Base-by-base conservation (phyloP, 306 rosid species). In the Sicyos baderoa region DNA sequence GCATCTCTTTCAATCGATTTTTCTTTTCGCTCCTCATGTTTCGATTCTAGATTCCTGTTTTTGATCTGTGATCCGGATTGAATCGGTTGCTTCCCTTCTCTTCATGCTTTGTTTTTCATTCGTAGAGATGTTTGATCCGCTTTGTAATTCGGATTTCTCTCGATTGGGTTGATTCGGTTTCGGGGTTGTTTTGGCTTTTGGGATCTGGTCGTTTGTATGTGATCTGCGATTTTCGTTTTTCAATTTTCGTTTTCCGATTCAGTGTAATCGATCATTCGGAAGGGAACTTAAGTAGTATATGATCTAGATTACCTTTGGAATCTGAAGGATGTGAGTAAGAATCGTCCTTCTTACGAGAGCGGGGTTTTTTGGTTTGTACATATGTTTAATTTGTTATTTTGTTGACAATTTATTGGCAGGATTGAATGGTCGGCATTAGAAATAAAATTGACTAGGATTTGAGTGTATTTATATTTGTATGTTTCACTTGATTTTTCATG, bases 391-490 rank as follows among this genome's bases (percentile, higher is more conserved):
- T 8, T 48, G 23, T 1, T 53, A 32, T 14, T 66, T 47, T 19
- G 27, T 13, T 4, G 6, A 35, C 32, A 47, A 5, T 22, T 48
- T 27, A 7, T 32, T 59, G 21, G 13, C 21, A 0, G 45, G 66
- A 21, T 66, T 15, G 55, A 54, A 15, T 15, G 71, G 71, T 66
- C 49, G 55, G 56, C 49, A 66, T 66, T 66, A 22, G 71, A 65
- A 65, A 22, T 27, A 48, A 23, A 14, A 14, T 11, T 14, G 37
- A 7, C 35, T 16, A 23, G 9, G 52, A 47, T 47, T 66, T 66
- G 10, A 47, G 56, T 48, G 16, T 9, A 5, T 0, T 2, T 13
- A 23, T 66, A 45, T 45, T 45, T 66, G 13, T 14, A 7, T 66
- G 14, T 47, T 48, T 23, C 17, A 42, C 47, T 66, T 45, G 18